Evolutionary conservation across 345 rosid genomes (phyloP).

Genomic region (Durio zibethinus): DNA sequence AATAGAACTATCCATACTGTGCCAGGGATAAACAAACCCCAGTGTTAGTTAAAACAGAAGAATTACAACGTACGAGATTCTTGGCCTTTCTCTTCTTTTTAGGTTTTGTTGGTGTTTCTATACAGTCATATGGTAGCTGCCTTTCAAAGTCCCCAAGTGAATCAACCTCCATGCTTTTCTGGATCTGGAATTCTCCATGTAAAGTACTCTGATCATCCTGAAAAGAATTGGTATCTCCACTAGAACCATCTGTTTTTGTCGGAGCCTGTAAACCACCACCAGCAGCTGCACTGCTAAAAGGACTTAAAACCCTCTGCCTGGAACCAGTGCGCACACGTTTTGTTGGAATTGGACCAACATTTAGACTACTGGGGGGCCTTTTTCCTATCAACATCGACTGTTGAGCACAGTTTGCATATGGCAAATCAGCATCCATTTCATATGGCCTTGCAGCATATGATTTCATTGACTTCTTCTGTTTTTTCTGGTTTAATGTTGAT

Average conservation of each 20-base stretch:
- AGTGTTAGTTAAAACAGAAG: conserved; percentile 20
- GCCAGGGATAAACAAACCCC: conserved; percentile 7
- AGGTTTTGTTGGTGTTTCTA: conserved; percentile 74
- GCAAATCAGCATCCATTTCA: conserved; percentile 48
- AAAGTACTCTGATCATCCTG: conserved; percentile 91
- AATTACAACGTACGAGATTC: conserved; percentile 46
- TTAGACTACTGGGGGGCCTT: conserved; percentile 60
- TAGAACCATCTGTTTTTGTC: conserved; percentile 79
- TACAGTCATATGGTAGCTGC: conserved; percentile 64
- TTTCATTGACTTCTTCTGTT: conserved; percentile 50
- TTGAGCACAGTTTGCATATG: conserved; percentile 48
- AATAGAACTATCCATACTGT: conserved; percentile 6
- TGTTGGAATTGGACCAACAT: conserved; percentile 71
- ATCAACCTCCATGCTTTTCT: conserved; percentile 80
- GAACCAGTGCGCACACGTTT: conserved; percentile 87
- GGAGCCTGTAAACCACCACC: conserved; percentile 47
- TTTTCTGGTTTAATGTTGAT: conserved; percentile 56
- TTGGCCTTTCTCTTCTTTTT: conserved; percentile 87
- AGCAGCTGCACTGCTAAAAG: conserved; percentile 55
- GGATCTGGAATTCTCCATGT: conserved; percentile 67
- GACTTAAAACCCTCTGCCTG: conserved; percentile 71
- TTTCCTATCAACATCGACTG: conserved; percentile 54
- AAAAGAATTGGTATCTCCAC: conserved; percentile 94
- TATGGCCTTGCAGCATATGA: conserved; percentile 28
- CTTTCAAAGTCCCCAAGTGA: conserved; percentile 64